phyloP scores from a whole-genome alignment of 2,329 filamentous ascomycete genomes.

The Diaporthe capsici region DNA sequence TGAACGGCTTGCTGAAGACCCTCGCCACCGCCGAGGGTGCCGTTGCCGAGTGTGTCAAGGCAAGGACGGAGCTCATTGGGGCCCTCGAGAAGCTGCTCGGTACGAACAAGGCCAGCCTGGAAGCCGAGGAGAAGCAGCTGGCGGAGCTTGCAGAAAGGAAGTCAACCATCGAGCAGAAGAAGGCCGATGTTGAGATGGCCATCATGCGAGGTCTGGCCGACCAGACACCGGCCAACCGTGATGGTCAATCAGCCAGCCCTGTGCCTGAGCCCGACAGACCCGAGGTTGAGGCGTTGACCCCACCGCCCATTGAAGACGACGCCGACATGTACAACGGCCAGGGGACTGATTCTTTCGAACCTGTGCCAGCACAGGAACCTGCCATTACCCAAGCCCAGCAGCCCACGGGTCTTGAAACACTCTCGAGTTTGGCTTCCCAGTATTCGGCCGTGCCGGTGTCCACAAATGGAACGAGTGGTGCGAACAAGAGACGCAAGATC shows the following conservation, averaged over 20 bases:
- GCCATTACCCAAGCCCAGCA: constrained; percentile 45
- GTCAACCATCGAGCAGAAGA: constrained; percentile 82
- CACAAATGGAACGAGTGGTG: constrained; percentile 57
- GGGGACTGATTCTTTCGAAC: constrained; percentile 40
- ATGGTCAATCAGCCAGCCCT: constrained; percentile 61
- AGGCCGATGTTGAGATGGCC: constrained; percentile 88
- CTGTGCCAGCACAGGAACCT: constrained; percentile 42
- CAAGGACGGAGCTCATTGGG: constrained; percentile 81
- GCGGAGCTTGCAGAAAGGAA: constrained; percentile 76
- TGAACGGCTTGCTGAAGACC: constrained; percentile 90
- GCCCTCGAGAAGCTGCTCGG: constrained; percentile 87
- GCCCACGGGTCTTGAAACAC: constrained; percentile 56
- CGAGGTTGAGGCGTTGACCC: constrained; percentile 88
- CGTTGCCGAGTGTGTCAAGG: constrained; percentile 90
- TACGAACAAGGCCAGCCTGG: constrained; percentile 77
- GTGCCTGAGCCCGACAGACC: constrained; percentile 78
- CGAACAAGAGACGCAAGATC: constrained; percentile 70
- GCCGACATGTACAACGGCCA: constrained; percentile 44
- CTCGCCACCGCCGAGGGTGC: constrained; percentile 91
- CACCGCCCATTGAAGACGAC: constrained; percentile 73
- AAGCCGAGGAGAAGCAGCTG: constrained; percentile 77
- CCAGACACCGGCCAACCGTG: constrained; percentile 63
- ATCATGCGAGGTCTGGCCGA: constrained; percentile 87
- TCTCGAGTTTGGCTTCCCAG: constrained; percentile 57
- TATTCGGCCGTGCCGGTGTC: constrained; percentile 65